Evolutionary conservation across 371 early-diverging fungal species (phyloP).

Genomic region (Conidiobolus incongruus): DNA sequence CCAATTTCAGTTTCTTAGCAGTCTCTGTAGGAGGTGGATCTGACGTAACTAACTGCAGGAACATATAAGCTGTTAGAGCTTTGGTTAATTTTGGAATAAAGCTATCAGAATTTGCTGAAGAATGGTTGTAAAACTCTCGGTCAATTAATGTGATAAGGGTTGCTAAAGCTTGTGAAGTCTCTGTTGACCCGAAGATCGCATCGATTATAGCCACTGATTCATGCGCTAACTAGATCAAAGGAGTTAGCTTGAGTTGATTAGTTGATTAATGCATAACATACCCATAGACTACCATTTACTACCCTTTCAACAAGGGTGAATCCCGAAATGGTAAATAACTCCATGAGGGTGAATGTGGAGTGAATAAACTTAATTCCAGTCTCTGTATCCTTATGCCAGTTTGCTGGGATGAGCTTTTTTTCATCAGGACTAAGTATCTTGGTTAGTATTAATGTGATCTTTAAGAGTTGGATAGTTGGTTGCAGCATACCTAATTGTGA

Average conservation of each 20-base stretch:
- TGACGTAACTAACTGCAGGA: constrained; percentile 61
- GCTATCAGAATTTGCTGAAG: constrained; percentile 39
- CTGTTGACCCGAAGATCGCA: constrained; percentile 76
- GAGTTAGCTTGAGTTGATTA: not conserved
- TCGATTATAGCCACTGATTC: constrained; percentile 77
- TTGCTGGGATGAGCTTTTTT: too few species aligned
- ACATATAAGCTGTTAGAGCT: constrained; percentile 60
- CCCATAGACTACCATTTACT: constrained; percentile 40
- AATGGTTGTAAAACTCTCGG: constrained; percentile 38
- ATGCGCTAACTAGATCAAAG: constrained; percentile 35
- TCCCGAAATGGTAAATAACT: constrained; percentile 51
- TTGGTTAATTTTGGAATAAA: constrained; percentile 43
- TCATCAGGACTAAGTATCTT: too few species aligned
- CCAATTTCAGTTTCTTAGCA: too few species aligned
- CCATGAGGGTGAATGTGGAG: constrained; percentile 48
- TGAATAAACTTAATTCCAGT: constrained; percentile 43
- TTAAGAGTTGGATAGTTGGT: too few species aligned
- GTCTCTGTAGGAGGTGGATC: too few species aligned
- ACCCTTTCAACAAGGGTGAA: constrained; percentile 52
- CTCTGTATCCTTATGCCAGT: constrained; percentile 42
- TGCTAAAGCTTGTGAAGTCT: constrained; percentile 68
- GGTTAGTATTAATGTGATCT: too few species aligned
- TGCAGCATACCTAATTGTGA: too few species aligned
- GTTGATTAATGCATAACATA: constrained; percentile 9
- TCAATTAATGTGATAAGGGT: constrained; percentile 54